A percentile compares a stretch with the other conserved stretches of the same genome.
Conservation (phyloP, 1,284 basidiomycete species). For the Malassezia sympodialis region DNA sequence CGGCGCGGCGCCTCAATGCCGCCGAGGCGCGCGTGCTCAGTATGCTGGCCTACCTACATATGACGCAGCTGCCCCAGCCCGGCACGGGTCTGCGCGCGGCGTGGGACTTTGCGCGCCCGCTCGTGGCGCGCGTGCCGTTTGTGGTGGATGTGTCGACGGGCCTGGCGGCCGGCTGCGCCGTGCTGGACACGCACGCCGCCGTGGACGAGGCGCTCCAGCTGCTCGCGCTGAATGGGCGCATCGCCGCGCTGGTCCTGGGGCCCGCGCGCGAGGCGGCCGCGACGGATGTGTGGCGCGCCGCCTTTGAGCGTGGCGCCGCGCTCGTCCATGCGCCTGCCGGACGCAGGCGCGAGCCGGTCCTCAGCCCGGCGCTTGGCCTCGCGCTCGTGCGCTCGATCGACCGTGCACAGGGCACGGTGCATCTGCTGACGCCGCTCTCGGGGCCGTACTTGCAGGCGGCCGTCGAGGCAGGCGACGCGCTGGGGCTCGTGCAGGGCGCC, state of each 20-base stretch:
- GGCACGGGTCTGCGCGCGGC: slow-evolving; percentile 6
- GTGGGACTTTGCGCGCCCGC: slow-evolving; percentile 64
- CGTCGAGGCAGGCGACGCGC: slow-evolving; percentile 50
- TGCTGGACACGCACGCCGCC: slow-evolving; percentile 25
- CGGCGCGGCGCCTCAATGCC: slow-evolving; percentile 20
- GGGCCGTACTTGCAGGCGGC: slow-evolving; percentile 57
- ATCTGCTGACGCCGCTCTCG: slow-evolving; percentile 45
- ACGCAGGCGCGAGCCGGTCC: background rate
- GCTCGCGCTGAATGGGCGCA: slow-evolving; percentile 65
- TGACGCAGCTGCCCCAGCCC: slow-evolving; percentile 8
- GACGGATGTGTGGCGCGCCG: slow-evolving; percentile 18
- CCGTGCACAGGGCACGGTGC: slow-evolving; percentile 16
- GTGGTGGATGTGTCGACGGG: slow-evolving; percentile 54
- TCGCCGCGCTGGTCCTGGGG: slow-evolving; percentile 56
- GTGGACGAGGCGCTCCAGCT: slow-evolving; percentile 30
- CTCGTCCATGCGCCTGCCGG: background rate
- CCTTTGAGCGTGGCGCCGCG: slow-evolving; percentile 15
- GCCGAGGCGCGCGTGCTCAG: slow-evolving; percentile 26
- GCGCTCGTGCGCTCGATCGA: slow-evolving; percentile 40
- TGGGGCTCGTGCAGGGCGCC: slow-evolving; percentile 65
- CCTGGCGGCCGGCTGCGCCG: slow-evolving; percentile 55
- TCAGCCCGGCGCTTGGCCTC: slow-evolving; percentile 21
- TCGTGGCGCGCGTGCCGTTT: slow-evolving; percentile 51
- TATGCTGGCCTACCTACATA: slow-evolving; percentile 35
- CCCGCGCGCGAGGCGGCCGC: background rate